Base-by-base conservation (phyloP, 2,329 filamentous ascomycete species). In the Fusarium buharicum region DNA sequence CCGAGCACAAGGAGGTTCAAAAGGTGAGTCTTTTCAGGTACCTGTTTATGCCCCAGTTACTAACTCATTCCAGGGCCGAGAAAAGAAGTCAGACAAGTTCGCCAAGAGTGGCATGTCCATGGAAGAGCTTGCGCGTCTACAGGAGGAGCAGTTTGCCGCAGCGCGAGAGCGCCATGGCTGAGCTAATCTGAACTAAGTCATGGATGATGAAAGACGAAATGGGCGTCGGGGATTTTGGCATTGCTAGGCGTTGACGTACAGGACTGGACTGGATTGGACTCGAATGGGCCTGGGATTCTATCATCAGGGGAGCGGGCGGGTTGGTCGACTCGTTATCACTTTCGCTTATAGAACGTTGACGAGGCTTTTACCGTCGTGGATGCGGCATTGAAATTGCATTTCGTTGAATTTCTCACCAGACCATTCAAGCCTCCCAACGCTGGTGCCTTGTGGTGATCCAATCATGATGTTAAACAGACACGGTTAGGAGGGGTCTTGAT, bases 41-140 rank as follows among this genome's bases (percentile, higher is more conserved):
- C 84, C 6, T 17, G 24, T 17, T 36, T n/a, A 10, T 20, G 18
- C 11, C 1, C 11, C 31, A 9, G 13, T 14, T 76, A 85, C 89
- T 71, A 85, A 61, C 38, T 16, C 14, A 7, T 22, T 2, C 6
- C 59, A 97, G 92, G 92, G 90, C 27, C 90, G 94, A 43, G 95
- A 99, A 79, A 96, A 96, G 83, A 97, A 97, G 78, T 90, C 93
- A 65, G 96, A 93, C 77, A 98, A 98, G 79, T 93, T 98, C 72
- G 94, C 97, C 71, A 90, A 95, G 74, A 97, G 93, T 74, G 94
- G 94, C 50, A 84, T 98, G 79, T 91, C 91, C 0, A 88, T 96
- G 74, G 95, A 97, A 69, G 91, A 99, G 76, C 83, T 99, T 44
- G 86, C 95, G 54, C 85, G 89, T 44, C 86, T 97, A 72, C 95